Percentiles rank a stretch among this genome's conserved stretches.
Conservation (phyloP, 768 basidiomycete genomes). For the Boletus pseudo-olivaceus region DNA sequence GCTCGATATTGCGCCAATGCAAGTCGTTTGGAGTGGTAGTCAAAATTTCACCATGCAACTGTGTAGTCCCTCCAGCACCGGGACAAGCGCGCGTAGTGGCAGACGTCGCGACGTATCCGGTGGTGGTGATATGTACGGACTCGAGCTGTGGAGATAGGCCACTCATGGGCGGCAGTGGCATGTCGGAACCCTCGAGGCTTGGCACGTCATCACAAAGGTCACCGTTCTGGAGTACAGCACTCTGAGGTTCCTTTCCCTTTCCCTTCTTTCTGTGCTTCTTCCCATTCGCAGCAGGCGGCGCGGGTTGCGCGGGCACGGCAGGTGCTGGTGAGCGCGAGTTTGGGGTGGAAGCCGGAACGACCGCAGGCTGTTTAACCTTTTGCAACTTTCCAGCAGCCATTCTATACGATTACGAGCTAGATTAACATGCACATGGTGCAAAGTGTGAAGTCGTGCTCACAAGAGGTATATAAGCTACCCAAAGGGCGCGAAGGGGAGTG, state of each 20-base stretch:
- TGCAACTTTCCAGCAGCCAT: conserved; percentile 30
- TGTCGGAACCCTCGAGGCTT: conserved; percentile 20
- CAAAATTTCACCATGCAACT: conserved; percentile 56
- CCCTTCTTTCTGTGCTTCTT: conserved; percentile 48
- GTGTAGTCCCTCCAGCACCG: conserved; percentile 30
- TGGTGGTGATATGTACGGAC: conserved; percentile 46
- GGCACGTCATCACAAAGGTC: conserved; percentile 25
- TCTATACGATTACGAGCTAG: conserved; percentile 15
- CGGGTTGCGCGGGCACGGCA: conserved; percentile 6
- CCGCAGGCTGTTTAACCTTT: conserved; percentile 20
- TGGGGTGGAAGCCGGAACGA: conserved; percentile 5
- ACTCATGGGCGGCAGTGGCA: conserved; percentile 22
- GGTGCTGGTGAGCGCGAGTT: conserved; percentile 7
- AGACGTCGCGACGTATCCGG: conserved; percentile 40
- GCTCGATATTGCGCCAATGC: conserved; percentile 42
- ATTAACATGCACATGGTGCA: conserved; percentile 14
- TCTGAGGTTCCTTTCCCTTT: conserved; percentile 34
- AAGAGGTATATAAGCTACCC: conserved; percentile 2
- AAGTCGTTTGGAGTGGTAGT: conserved; percentile 61
- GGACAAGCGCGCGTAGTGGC: conserved; percentile 31
- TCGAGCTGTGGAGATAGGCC: conserved; percentile 47
- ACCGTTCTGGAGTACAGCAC: conserved; percentile 4
- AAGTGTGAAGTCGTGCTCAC: conserved; percentile 12
- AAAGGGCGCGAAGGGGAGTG: background rate
- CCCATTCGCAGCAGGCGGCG: conserved; percentile 7